Evolutionary conservation across 345 rosid genomes (phyloP), one percentile per base, ranked within the genome.

Genomic region (Pistacia vera): DNA sequence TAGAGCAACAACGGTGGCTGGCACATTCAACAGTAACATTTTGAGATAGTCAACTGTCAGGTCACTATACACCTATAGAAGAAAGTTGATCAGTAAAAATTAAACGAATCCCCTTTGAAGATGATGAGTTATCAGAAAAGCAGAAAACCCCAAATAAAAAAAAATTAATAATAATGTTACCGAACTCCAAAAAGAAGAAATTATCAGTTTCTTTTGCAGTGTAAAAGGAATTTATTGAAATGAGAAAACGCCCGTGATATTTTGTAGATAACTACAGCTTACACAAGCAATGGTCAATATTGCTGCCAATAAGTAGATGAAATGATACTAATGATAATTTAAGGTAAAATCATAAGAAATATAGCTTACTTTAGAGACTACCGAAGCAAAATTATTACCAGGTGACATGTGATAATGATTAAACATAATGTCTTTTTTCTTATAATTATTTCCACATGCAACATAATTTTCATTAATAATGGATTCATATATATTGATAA

Each of bases 21-120:
- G 99, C 54, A 93, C 97, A 68, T 96, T 90, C 89, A 96, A 76
- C 71, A 96, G 81, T 67, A 96, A 73, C 98, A 92, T 92, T 89
- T 91, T 96, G 79, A 93, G 75, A 75, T 96, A 93, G 84, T 93
- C 99, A n/a, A 90, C 90, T 0, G 87, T 86, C 11, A 96, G 92
- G 83, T 93, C 98, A 81, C 98, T 96, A 81, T 96, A 96, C 67
- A 93, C 99, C 97, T 92, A 78, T 72, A 49, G 63, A 66, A 44
- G 63, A 75, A 66, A 60, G 66, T 54, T 59, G 20, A 69, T 59
- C 41, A 77, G 76, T 22, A 52, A 6, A n/a, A 63, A 22, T 52
- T 5, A 73, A 73, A 69, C 58, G 25, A 22, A 22, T 22, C 25
- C 25, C 25, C 13, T 22, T 22, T 22, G 25, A 22, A 22, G 25